Conservation (phyloP, 257 asterid species). For the Gardenia jasminoides region DNA sequence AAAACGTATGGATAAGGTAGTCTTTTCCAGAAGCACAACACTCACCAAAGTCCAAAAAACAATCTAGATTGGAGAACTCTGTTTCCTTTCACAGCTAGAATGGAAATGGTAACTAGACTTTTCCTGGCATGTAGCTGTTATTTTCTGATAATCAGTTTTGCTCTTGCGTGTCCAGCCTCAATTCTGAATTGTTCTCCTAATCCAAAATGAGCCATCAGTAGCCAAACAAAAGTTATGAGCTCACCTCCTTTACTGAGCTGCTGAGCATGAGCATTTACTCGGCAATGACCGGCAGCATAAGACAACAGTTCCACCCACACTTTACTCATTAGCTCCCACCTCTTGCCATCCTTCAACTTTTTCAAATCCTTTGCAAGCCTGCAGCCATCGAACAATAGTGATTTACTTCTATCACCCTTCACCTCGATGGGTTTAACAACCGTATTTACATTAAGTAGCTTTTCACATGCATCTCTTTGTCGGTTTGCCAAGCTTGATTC, state of each 20-base stretch:
- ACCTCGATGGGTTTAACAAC: conserved; percentile 27
- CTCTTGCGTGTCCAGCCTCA: conserved; percentile 20
- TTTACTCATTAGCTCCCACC: conserved; percentile 37
- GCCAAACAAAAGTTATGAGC: conserved; percentile 33
- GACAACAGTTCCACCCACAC: conserved; percentile 39
- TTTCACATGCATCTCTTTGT: background rate
- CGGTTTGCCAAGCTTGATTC: no score
- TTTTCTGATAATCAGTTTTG: conserved; percentile 20
- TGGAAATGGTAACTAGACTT: no score
- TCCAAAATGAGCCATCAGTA: conserved; percentile 45
- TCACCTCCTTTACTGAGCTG: conserved; percentile 37
- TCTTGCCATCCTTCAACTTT: background rate
- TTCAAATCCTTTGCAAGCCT: conserved; percentile 30
- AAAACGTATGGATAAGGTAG: no score
- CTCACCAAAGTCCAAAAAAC: no score
- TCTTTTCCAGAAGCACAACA: no score
- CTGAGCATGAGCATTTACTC: conserved; percentile 28
- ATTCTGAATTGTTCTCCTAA: conserved; percentile 24
- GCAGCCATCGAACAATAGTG: conserved; percentile 42
- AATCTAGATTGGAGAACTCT: no score
- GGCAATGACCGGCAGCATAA: conserved; percentile 33
- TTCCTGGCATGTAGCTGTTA: background rate
- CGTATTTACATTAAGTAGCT: conserved; percentile 16
- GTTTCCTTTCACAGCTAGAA: no score
- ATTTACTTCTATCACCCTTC: conserved; percentile 48